phyloP scores from a whole-genome alignment of 108 stramenopile genomes.

The Cyclotella cryptica region DNA sequence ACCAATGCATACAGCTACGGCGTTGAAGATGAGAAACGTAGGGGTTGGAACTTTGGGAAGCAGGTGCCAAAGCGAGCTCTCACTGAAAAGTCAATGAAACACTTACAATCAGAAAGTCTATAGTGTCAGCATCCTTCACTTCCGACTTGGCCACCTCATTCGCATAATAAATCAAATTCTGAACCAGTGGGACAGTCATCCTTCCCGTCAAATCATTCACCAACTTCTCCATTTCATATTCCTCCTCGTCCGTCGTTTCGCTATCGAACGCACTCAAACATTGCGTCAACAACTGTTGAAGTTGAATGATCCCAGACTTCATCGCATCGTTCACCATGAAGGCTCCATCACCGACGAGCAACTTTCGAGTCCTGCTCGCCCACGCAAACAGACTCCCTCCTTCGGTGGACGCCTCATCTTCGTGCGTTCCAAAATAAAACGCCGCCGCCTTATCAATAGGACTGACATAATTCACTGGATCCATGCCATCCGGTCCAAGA shows the following conservation, averaged over 20 bases:
- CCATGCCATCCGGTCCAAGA: slow-evolving; percentile 11
- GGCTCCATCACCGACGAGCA: slow-evolving; percentile 55
- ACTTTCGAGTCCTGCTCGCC: slow-evolving; percentile 54
- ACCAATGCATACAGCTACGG: slow-evolving; percentile 32
- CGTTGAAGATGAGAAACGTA: background rate
- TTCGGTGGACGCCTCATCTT: slow-evolving; percentile 43
- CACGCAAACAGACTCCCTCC: slow-evolving; percentile 78
- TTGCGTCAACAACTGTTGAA: slow-evolving; percentile 37
- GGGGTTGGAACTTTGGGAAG: background rate
- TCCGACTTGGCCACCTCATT: slow-evolving; percentile 12
- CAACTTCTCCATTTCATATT: slow-evolving; percentile 37
- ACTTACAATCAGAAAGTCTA: slow-evolving; percentile 26
- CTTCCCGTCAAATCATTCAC: slow-evolving; percentile 32
- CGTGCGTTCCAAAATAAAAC: slow-evolving; percentile 78
- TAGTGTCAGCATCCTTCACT: background rate
- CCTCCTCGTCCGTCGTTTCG: slow-evolving; percentile 16
- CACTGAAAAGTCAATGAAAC: background rate
- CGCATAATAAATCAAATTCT: slow-evolving; percentile 69
- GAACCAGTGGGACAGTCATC: slow-evolving; percentile 80
- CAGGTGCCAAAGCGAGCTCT: background rate
- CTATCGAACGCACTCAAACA: slow-evolving; percentile 26
- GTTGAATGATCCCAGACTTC: slow-evolving; percentile 41
- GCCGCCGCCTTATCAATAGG: slow-evolving; percentile 77
- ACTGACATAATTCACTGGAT: slow-evolving; percentile 26
- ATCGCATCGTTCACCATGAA: slow-evolving; percentile 63